phyloP scores from a whole-genome alignment of 768 basidiomycete species.

The Hirschioporus abietinus region DNA sequence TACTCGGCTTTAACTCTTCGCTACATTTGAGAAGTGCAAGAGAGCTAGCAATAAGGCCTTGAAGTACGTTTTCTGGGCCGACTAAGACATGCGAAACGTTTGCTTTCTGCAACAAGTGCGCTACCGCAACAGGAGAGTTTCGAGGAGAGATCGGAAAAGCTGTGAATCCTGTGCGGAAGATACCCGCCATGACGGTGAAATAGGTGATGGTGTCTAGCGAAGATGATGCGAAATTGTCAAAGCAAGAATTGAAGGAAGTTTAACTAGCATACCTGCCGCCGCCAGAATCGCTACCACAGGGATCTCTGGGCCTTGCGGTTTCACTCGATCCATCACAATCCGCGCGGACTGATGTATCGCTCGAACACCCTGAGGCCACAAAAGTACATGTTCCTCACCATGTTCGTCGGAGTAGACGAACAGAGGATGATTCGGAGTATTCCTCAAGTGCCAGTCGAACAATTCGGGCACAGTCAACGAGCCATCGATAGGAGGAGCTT shows the following conservation, averaged over 20 bases:
- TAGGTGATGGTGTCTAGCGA: constrained; percentile 27
- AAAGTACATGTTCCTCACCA: constrained; percentile 12
- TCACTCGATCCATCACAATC: constrained; percentile 10
- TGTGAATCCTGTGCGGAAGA: constrained; percentile 15
- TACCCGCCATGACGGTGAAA: constrained; percentile 18
- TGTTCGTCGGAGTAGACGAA: constrained; percentile 13
- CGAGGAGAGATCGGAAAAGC: constrained; percentile 22
- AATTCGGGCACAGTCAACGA: constrained; percentile 21
- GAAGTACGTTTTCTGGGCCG: constrained; percentile 15
- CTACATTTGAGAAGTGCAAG: constrained; percentile 2
- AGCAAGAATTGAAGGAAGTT: too few species aligned
- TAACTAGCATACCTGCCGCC: background rate
- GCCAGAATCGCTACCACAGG: constrained; percentile 4
- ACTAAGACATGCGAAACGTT: constrained; percentile 19
- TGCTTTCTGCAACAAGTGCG: constrained; percentile 26
- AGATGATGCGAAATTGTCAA: too few species aligned
- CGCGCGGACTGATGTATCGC: constrained; percentile 21
- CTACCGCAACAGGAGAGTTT: constrained; percentile 30
- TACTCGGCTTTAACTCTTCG: constrained; percentile 7
- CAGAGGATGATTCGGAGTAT: constrained; percentile 18
- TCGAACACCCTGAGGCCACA: constrained; percentile 16
- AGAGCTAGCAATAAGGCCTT: constrained; percentile 15
- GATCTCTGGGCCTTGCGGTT: background rate
- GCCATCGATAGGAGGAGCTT: constrained; percentile 19
- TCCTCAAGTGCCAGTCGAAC: constrained; percentile 22